phyloP scores from a whole-genome alignment of 768 basidiomycete genomes.

The Lactarius akahatsu region DNA sequence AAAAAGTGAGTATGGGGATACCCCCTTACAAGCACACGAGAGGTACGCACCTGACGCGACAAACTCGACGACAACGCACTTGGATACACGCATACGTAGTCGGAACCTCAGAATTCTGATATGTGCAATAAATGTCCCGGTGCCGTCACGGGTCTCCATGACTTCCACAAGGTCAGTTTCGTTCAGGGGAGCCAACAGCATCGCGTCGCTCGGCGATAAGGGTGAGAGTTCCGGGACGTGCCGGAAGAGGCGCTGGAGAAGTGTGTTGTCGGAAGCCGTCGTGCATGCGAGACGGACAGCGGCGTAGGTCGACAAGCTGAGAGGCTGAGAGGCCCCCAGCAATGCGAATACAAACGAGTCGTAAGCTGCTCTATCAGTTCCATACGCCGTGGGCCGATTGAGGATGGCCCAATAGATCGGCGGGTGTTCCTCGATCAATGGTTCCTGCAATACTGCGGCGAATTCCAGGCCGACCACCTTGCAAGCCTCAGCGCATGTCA shows the following conservation, averaged over 20 bases:
- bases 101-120: constrained; percentile 61
- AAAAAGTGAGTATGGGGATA: background rate
- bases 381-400: constrained; percentile 41
- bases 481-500: constrained; percentile 65
- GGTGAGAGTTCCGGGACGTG: constrained; percentile 51
- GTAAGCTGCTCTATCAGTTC: constrained; percentile 29
- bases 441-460: constrained; percentile 59
- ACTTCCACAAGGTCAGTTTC: constrained; percentile 55
- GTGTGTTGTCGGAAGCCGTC: constrained; percentile 54
- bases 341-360: constrained; percentile 47
- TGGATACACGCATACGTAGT: constrained; percentile 64
- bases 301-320: constrained; percentile 33
- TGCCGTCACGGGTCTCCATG: constrained; percentile 40
- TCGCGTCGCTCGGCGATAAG: constrained; percentile 52
- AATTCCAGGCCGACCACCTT: constrained; percentile 49
- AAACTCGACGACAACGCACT: constrained; percentile 59
- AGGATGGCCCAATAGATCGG: constrained; percentile 75
- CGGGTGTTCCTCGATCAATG: constrained; percentile 59
- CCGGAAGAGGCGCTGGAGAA: constrained; percentile 58
- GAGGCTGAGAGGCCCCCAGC: constrained; percentile 43
- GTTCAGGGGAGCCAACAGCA: constrained; percentile 38
- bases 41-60: constrained; percentile 53
- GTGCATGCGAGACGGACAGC: constrained; percentile 69
- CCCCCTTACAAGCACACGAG: background rate
- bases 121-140: constrained; percentile 51